Percentiles rank a stretch among this genome's conserved stretches.
Evolutionary conservation across 495 filamentous ascomycete species (phyloP).

Genomic region (Lasiosphaeris hirsuta): DNA sequence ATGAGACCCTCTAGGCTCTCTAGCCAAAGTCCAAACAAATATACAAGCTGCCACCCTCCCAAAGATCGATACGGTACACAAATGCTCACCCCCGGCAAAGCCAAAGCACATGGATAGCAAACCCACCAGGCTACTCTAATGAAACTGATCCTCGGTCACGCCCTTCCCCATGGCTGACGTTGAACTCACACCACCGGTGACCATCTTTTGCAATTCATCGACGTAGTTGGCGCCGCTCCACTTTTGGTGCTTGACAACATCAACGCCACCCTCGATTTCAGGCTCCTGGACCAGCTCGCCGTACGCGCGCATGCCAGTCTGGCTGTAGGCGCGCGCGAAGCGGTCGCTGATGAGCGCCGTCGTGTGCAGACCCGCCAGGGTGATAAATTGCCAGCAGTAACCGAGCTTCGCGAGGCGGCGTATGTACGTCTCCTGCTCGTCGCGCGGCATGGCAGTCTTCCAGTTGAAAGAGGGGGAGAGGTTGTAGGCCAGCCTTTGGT

Average conservation of each 20-base stretch:
- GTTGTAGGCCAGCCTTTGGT: slow-evolving; percentile 81
- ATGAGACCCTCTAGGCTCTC: no score
- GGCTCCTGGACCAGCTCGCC: slow-evolving; percentile 96
- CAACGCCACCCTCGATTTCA: slow-evolving; percentile 84
- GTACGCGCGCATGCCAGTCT: slow-evolving; percentile 91
- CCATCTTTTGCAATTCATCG: slow-evolving; percentile 95
- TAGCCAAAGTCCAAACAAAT: no score
- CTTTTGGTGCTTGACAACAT: slow-evolving; percentile 98
- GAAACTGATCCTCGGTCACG: slow-evolving; percentile 96
- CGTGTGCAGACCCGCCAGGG: slow-evolving; percentile 93
- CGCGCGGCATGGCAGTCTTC: slow-evolving; percentile 92
- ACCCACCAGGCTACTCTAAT: slow-evolving; percentile 26
- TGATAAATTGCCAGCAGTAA: slow-evolving; percentile 99
- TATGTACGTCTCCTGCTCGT: slow-evolving; percentile 97
- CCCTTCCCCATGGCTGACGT: slow-evolving; percentile 97
- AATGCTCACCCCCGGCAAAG: no score
- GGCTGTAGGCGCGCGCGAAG: slow-evolving; percentile 78
- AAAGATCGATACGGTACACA: no score
- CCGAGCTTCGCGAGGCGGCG: slow-evolving; percentile 78
- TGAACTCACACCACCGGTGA: slow-evolving; percentile 84
- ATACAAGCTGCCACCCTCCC: no score
- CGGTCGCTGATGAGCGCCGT: slow-evolving; percentile 85
- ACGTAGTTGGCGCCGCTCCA: slow-evolving; percentile 95
- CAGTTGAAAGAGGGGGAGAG: slow-evolving; percentile 99
- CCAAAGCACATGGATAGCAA: no score